Evolutionary conservation across 805 yeast species (phyloP), one percentile per base, ranked within the genome.

Genomic region (Wickerhamiella hasegawae): DNA sequence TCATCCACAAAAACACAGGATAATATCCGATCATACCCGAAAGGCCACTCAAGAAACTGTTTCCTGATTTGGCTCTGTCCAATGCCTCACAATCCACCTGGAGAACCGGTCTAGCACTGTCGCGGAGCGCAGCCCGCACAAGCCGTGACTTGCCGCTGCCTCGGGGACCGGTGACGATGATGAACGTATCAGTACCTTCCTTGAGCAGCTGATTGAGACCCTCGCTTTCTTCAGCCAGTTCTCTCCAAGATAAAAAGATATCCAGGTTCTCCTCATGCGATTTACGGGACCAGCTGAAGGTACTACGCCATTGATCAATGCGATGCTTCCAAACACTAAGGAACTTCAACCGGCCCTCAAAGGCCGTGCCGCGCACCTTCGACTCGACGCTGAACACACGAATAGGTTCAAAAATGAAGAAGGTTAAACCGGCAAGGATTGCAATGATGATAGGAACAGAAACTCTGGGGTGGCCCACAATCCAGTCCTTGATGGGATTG

Each of bases 1-100:
- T 82, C 40, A 85, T 59, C 94, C 96, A 87, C 17, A 95, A 80
- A 54, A 90, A 90, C 4, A 82, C 76, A 1, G 98, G 98, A 62
- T 71, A 82, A 55, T 90, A 90, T 0, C 98, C 98, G 18, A 84
- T 49, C 52, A 81, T 82, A 18, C 59, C 60, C 0, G 97, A 83
- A 15, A 82, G 68, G 35, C 68, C 67, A 37, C 69, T 67, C 31
- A 90, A 59, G 43, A 82, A 72, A 22, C 66, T 66, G 3, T 76
- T 63, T 43, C 84, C 95, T 23, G 75, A 72, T 46, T 94, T 62
- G 3, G 90, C 63, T 49, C 80, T 81, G 16, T 70, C 65, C 36
- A 90, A 57, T 27, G 62, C 62, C 37, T 79, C 92, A 61, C 96
- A 87, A 55, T 87, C 92, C 31, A 90, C 54, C 39, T 71, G 65